Evolutionary conservation across 495 filamentous ascomycete species (phyloP).

Genomic region (Penicillium cosmopolitanum): DNA sequence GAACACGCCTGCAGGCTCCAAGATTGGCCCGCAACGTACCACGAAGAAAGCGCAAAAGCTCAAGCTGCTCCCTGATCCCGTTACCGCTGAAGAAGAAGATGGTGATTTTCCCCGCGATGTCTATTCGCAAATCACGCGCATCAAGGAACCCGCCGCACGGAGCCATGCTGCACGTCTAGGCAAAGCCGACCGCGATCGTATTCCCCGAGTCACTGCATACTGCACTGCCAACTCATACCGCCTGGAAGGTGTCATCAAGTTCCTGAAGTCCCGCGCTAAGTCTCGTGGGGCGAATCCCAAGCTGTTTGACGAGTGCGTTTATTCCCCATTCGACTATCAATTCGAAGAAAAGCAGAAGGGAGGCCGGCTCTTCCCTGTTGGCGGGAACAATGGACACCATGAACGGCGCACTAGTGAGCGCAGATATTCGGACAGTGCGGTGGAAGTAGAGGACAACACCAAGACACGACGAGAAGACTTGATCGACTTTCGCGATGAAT

Average conservation of each 20-base stretch:
- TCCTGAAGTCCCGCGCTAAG: constrained; percentile 79
- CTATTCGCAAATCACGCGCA: constrained; percentile 91
- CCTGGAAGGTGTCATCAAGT: constrained; percentile 83
- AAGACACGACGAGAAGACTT: constrained; percentile 55
- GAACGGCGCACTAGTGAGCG: constrained; percentile 55
- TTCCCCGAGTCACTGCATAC: constrained; percentile 94
- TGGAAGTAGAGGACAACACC: constrained; percentile 58
- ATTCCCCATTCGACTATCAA: constrained; percentile 84
- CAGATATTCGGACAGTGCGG: constrained; percentile 65
- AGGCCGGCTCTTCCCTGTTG: constrained; percentile 22
- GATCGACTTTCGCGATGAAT: constrained; percentile 53
- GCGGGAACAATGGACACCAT: constrained; percentile 34
- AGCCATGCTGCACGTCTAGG: constrained; percentile 91
- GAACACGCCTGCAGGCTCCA: constrained; percentile 57
- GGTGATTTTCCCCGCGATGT: constrained; percentile 94
- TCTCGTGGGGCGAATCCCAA: constrained; percentile 81
- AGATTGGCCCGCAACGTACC: constrained; percentile 93
- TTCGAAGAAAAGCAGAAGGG: constrained; percentile 46
- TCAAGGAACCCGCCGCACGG: constrained; percentile 93
- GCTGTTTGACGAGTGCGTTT: constrained; percentile 94
- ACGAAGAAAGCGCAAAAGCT: constrained; percentile 95
- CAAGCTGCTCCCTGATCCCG: constrained; percentile 89
- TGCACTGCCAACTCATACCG: constrained; percentile 91
- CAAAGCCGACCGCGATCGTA: constrained; percentile 84
- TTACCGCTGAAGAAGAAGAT: constrained; percentile 73